Percentiles rank a stretch among this genome's conserved stretches.
These are phyloP conservation scores for Immersiella caudata DNA, from an alignment of 495 filamentous ascomycete genomes.

Conservation along the genomic window DNA sequence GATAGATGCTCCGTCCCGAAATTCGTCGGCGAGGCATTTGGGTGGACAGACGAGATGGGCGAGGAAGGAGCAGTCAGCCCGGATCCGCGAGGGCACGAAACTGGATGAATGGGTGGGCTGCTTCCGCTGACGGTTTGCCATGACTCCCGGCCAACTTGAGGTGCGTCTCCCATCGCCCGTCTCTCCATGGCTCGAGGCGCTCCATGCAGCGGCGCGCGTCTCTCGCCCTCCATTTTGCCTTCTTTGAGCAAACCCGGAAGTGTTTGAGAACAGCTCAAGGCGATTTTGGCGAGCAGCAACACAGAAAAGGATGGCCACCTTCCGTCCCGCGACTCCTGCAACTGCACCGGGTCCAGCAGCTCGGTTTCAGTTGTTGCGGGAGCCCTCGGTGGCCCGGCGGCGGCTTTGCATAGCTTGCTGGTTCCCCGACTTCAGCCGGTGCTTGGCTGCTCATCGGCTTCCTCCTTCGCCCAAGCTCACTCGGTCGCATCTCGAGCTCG, in stretches of 20 bases:
- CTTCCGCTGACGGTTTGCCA: background rate
- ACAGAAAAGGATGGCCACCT: constrained; percentile 19
- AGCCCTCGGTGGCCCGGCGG: constrained; percentile 3
- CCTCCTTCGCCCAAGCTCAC: constrained; percentile 10
- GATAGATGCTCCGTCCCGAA: too few relatives aligned
- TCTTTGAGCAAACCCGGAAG: constrained; percentile 28
- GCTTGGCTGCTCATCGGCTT: constrained; percentile 21
- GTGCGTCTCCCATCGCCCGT: background rate
- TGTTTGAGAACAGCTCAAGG: constrained; percentile 32
- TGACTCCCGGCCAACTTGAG: background rate
- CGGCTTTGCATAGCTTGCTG: constrained; percentile 16
- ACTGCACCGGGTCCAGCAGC: constrained; percentile 31
- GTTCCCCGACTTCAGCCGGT: constrained; percentile 33
- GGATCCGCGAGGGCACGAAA: background rate
- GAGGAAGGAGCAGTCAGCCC: background rate
- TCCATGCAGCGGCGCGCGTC: constrained; percentile 1
- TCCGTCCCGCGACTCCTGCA: constrained; percentile 21
- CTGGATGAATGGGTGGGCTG: background rate
- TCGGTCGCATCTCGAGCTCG: constrained; percentile 12
- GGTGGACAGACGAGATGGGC: background rate
- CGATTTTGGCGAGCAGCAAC: constrained; percentile 3
- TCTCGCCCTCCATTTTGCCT: constrained; percentile 10
- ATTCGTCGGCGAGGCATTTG: too few relatives aligned
- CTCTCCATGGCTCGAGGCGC: background rate
- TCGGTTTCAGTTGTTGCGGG: constrained; percentile 34